Evolutionary conservation across 305 asterid species (phyloP), one percentile per base, ranked within the genome.

Genomic region (Petunia hybrid): DNA sequence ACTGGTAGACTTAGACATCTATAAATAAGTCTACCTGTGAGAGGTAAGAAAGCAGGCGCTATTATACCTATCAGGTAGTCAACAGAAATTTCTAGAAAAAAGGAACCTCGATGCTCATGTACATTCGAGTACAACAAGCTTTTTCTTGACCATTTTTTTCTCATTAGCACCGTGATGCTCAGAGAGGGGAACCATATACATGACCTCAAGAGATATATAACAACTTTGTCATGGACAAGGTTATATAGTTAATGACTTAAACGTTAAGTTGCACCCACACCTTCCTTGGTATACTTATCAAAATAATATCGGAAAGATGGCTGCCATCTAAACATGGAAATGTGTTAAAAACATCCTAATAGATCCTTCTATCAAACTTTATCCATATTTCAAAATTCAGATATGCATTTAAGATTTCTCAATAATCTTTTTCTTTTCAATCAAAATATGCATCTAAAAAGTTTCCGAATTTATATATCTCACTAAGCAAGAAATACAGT

Each of bases 341-440:
- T 69, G 31, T 69, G 16, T 31, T 69, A 16, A 69, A 69, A 45
- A 31, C 57, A 16, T 69, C 9, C 46, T 22, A 69, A 45, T 69
- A 69, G 45, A 66, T 12, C 70, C 70, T 64, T 64, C 51, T 39
- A 39, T 66, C 3, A 3, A 66, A 66, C n/a, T 66, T 31, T 40
- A 46, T 35, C 48, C 51, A 66, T 38, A 39, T 66, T 66, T 66
- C 40, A 10, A 66, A 40, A 66, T 66, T 40, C 14, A 66, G 76
- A 43, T 69, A 69, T 69, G 8, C 76, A 69, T 69, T 43, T 69
- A 69, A 45, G 76, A 69, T 45, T 45, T 69, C 76, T 69, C 59
- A 45, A 45, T 46, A 69, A 69, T 16, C 57, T 69, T 69, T 43
- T 22, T 9, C 2, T 69, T 45, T 69, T 16, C 43, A 45, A 45